Conservation (phyloP, 2,329 filamentous ascomycete genomes). For the Beauveria medogensis region DNA sequence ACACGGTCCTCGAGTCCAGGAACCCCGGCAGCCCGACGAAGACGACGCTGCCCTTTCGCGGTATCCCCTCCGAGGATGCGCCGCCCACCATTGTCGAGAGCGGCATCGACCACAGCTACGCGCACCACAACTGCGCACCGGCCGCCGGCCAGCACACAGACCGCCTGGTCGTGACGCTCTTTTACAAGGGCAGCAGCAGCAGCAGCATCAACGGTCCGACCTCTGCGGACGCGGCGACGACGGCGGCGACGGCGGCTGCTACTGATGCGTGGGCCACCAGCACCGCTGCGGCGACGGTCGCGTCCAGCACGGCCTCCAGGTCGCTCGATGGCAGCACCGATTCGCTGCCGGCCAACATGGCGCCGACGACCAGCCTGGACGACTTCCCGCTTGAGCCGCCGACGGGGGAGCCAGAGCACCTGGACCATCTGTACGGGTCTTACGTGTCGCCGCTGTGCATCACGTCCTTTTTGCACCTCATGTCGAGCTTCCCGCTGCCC, state of each 20-base stretch:
- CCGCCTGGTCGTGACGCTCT: constrained; percentile 53
- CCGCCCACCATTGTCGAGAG: constrained; percentile 54
- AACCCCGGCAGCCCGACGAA: constrained; percentile 22
- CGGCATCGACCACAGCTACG: constrained; percentile 53
- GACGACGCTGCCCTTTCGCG: constrained; percentile 43
- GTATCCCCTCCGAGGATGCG: constrained; percentile 50
- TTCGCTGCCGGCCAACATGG: constrained; percentile 43
- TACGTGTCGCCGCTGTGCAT: constrained; percentile 59
- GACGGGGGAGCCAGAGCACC: constrained; percentile 44
- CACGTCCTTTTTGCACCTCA: constrained; percentile 57
- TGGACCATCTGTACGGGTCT: constrained; percentile 58
- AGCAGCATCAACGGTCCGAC: background rate
- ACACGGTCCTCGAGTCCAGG: constrained; percentile 53
- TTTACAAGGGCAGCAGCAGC: constrained; percentile 45
- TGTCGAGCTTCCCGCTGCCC: constrained; percentile 52
- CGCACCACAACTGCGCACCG: constrained; percentile 55
- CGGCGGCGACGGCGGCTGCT: constrained; percentile 23
- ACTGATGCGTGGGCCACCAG: constrained; percentile 14
- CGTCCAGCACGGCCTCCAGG: constrained; percentile 15
- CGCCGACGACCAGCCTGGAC: constrained; percentile 50
- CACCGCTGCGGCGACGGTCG: background rate
- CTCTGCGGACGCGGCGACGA: constrained; percentile 18
- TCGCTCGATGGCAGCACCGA: constrained; percentile 24
- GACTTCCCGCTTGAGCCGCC: constrained; percentile 53
- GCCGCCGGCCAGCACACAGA: constrained; percentile 38